A percentile compares a stretch with the other conserved stretches of the same genome.
These are phyloP conservation scores for Cladophialophora exuberans DNA, from an alignment of 2,329 filamentous ascomycete genomes.

Conservation along the genomic window DNA sequence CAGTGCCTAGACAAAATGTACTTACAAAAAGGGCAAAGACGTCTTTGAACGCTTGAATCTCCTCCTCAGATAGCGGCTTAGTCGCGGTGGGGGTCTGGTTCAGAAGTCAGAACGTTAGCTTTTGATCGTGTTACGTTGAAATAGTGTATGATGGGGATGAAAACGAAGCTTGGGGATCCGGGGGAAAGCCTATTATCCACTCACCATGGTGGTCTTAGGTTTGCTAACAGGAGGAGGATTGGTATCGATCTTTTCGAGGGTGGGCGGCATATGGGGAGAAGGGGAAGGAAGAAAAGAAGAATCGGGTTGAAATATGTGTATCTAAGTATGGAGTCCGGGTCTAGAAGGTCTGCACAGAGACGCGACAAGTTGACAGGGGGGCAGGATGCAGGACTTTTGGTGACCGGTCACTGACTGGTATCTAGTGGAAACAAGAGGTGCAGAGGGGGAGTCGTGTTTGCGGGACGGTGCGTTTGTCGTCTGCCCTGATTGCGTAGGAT, in stretches of 20 bases:
- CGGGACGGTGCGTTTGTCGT: conserved; percentile 5
- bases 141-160: too few relatives aligned
- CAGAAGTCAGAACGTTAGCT: conserved; percentile 11
- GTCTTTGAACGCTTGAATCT: conserved; percentile 35
- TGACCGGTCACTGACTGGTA: too few relatives aligned
- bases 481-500: conserved; percentile 3
- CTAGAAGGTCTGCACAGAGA: too few relatives aligned
- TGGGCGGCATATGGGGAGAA: conserved; percentile 20
- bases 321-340: neutral
- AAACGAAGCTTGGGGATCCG: neutral
- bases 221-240: conserved; percentile 7
- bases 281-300: neutral
- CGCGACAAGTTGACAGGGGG: too few relatives aligned
- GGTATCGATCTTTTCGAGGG: conserved; percentile 25
- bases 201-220: conserved; percentile 24
- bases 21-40: conserved; percentile 40
- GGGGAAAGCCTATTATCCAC: neutral
- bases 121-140: neutral
- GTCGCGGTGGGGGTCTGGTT: conserved; percentile 24
- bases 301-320: conserved; percentile 15
- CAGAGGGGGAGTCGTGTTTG: neutral
- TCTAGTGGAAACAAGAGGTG: neutral
- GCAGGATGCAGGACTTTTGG: neutral
- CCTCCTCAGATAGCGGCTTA: conserved; percentile 31
- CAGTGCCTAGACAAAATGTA: too few relatives aligned